Base-by-base conservation (phyloP, 805 yeast species). In the Saccharomyces mikatae region DNA sequence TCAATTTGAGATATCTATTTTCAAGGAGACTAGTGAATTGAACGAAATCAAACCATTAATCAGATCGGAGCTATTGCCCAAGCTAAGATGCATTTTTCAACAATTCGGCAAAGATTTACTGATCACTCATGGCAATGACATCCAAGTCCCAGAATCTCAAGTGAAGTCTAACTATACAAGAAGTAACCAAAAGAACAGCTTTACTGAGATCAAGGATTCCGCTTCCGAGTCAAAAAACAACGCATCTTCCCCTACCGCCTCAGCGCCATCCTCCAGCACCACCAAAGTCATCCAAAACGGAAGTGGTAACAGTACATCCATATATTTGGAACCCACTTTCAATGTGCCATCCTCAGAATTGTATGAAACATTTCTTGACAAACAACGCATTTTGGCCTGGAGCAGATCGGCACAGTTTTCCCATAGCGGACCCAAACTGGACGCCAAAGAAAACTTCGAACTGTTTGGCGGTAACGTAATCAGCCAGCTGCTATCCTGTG, bases 331-430 rank as follows among this genome's bases (percentile, higher is more conserved):
- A 61, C 85, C 96, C 4, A 76, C 80, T 2, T 94, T 94, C 78
- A 85, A 86, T 70, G 89, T 96, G 13, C 79, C 95, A 3, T 95
- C 97, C 0, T 89, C 86, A 58, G 96, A 89, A 67, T 71, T 95
- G 36, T 94, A 83, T 70, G 73, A 79, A 47, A 87, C 97, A 0
- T 79, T 94, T 41, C 69, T 88, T 48, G 89, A 87, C 56, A 87
- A 87, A 27, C 81, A 81, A 50, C 76, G 96, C 59, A 85, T 94
- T 13, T 81, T 84, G n/a, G 91, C 91, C 0, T 94, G 98, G 98
- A 79, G 96, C 0, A 82, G 96, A 56, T 82, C 95, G 0, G 74
- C 80, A 41, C 54, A 65, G 2, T 52, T 56, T 44, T 59, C 59
- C 26, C 30, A 50, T 13, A 50, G 48, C 3, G 54, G 51, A 21